Evolutionary conservation across 441 rosid species (phyloP).

Genomic region (Erysimum cheiri): DNA sequence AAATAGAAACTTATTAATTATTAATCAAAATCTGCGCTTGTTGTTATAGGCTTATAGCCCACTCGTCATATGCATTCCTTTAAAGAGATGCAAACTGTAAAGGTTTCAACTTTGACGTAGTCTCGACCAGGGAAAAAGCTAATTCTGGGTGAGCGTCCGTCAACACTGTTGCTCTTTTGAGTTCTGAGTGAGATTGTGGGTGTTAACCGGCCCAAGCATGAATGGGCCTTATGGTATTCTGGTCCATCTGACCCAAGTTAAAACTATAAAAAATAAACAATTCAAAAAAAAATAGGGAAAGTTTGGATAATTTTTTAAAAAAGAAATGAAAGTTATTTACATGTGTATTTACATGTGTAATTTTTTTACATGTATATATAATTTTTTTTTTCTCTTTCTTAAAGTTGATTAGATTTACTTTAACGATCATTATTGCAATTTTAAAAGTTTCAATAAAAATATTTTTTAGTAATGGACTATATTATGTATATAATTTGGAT

Average conservation of each 20-base stretch:
- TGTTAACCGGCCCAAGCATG: neutral
- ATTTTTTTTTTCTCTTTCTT: too few relatives aligned
- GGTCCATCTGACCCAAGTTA: constrained; percentile 11
- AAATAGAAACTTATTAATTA: neutral
- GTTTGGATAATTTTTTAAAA: too few relatives aligned
- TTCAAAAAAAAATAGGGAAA: too few relatives aligned
- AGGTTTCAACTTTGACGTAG: neutral
- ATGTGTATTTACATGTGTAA: too few relatives aligned
- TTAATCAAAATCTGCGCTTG: neutral
- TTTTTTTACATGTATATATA: too few relatives aligned
- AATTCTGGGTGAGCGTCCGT: too few relatives aligned
- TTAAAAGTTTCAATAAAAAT: too few relatives aligned
- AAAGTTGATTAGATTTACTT: too few relatives aligned
- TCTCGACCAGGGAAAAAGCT: neutral
- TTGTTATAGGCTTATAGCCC: neutral
- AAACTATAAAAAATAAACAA: neutral
- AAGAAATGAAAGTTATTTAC: too few relatives aligned
- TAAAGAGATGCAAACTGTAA: neutral
- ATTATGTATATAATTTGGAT: too few relatives aligned
- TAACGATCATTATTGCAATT: too few relatives aligned
- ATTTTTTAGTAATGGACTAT: too few relatives aligned
- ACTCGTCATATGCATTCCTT: neutral
- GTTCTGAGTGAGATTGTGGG: neutral
- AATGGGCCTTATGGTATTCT: neutral
- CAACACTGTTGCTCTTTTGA: neutral